Evolutionary conservation across 75 land plant species (phyloP).

Genomic region (Selaginella moellendorffii): DNA sequence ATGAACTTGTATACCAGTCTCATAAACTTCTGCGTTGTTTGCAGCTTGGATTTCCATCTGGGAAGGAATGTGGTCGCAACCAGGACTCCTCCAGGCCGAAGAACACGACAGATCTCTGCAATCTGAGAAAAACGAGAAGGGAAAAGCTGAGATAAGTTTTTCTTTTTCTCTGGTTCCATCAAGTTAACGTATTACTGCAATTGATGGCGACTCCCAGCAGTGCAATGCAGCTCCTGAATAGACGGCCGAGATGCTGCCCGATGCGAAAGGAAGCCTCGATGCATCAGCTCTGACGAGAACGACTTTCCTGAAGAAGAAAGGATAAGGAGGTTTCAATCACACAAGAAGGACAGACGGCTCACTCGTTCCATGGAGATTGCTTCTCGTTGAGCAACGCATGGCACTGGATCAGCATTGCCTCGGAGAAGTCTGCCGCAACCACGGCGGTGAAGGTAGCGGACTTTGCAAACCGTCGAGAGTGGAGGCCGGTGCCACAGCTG

Average conservation of each 20-base stretch:
- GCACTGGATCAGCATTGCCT: slow-evolving; percentile 6
- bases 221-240: slow-evolving; percentile 9
- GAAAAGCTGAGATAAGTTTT: too few relatives aligned
- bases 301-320: slow-evolving; percentile 2
- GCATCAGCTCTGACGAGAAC: background rate
- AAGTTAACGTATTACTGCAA: background rate
- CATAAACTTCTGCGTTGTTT: background rate
- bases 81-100: background rate
- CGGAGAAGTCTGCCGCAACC: slow-evolving; percentile 5
- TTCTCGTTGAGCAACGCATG: background rate
- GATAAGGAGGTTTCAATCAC: background rate
- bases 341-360: background rate
- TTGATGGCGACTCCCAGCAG: slow-evolving; percentile 2
- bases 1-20: too few relatives aligned
- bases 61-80: slow-evolving; percentile 1
- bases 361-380: background rate
- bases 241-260: background rate
- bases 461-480: background rate
- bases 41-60: background rate
- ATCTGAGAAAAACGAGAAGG: background rate
- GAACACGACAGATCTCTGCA: slow-evolving; percentile 1
- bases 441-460: background rate
- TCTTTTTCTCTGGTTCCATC: too few relatives aligned
- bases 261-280: slow-evolving; percentile 7
- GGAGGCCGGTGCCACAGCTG: slow-evolving; percentile 9